phyloP scores from a whole-genome alignment of 768 basidiomycete species.

The Lentinula raphanica region DNA sequence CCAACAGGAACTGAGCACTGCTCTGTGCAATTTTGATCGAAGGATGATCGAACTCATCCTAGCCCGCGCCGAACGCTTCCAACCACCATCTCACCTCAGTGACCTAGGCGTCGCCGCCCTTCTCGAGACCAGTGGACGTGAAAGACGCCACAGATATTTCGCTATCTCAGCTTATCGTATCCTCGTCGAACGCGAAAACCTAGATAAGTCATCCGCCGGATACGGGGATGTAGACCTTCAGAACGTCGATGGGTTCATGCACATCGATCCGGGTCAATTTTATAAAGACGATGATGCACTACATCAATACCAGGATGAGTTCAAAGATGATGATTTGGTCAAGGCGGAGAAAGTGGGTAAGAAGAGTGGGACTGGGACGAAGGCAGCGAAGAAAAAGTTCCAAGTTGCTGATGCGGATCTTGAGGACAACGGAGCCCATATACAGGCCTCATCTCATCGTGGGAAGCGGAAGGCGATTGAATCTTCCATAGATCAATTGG shows the following conservation, averaged over 20 bases:
- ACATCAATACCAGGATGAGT: constrained; percentile 42
- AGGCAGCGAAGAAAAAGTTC: neutral
- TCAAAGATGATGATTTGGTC: constrained; percentile 31
- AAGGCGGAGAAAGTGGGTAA: constrained; percentile 28
- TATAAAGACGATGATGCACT: constrained; percentile 43
- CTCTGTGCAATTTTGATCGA: constrained; percentile 70
- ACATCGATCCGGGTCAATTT: constrained; percentile 42
- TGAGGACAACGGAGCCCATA: constrained; percentile 11
- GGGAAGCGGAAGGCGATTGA: constrained; percentile 7
- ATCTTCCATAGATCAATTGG: constrained; percentile 1
- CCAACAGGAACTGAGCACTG: constrained; percentile 60
- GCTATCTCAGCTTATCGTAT: constrained; percentile 63
- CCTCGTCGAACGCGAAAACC: constrained; percentile 58
- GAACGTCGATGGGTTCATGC: constrained; percentile 50
- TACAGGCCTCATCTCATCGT: neutral
- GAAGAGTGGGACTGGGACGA: constrained; percentile 53
- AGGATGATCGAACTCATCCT: constrained; percentile 82
- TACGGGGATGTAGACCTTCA: constrained; percentile 43
- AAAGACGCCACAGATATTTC: constrained; percentile 83
- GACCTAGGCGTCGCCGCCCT: constrained; percentile 67
- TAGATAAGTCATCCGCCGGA: constrained; percentile 45
- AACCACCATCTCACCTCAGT: constrained; percentile 64
- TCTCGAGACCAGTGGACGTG: constrained; percentile 80
- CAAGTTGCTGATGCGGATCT: neutral
- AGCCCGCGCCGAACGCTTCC: constrained; percentile 56